Evolutionary conservation across 2,329 filamentous ascomycete genomes (phyloP).

Genomic region (Nannizziopsis barbatae): DNA sequence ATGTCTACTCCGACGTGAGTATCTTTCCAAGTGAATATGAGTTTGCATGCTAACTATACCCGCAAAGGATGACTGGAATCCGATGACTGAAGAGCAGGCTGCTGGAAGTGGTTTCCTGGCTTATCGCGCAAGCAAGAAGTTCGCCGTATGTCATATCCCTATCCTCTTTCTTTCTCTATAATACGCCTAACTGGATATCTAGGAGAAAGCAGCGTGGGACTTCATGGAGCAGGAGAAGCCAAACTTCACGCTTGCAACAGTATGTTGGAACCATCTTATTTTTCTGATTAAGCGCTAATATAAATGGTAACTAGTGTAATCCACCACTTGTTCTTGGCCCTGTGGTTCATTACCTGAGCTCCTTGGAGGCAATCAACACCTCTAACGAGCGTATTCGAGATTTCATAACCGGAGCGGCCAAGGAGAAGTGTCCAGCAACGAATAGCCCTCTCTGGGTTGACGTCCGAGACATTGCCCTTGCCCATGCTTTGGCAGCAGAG

Average conservation of each 20-base stretch:
- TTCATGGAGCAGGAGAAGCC: constrained; percentile 48
- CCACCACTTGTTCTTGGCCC: constrained; percentile 55
- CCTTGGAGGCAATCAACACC: constrained; percentile 56
- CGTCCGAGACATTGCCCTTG: constrained; percentile 40
- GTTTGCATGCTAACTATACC: neutral
- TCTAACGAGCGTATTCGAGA: constrained; percentile 58
- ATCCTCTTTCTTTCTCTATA: neutral
- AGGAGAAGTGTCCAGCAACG: constrained; percentile 47
- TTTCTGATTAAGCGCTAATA: neutral
- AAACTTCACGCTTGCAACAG: constrained; percentile 49
- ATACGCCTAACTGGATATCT: neutral
- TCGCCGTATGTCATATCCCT: constrained; percentile 19
- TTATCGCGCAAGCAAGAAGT: constrained; percentile 46
- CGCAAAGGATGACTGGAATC: constrained; percentile 35
- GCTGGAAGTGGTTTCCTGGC: constrained; percentile 25
- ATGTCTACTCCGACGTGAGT: constrained; percentile 21
- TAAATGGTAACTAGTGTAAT: constrained; percentile 27
- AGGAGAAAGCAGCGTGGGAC: constrained; percentile 55
- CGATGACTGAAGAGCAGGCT: constrained; percentile 34
- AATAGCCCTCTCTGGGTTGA: constrained; percentile 49
- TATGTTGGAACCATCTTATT: constrained; percentile 23
- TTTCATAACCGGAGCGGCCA: constrained; percentile 49
- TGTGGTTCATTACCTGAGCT: constrained; percentile 52
- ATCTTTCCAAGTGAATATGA: neutral
- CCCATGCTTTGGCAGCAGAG: constrained; percentile 39